These are phyloP conservation scores for Lentinula aciculospora DNA, from an alignment of 768 basidiomycete species.

Conservation along the genomic window DNA sequence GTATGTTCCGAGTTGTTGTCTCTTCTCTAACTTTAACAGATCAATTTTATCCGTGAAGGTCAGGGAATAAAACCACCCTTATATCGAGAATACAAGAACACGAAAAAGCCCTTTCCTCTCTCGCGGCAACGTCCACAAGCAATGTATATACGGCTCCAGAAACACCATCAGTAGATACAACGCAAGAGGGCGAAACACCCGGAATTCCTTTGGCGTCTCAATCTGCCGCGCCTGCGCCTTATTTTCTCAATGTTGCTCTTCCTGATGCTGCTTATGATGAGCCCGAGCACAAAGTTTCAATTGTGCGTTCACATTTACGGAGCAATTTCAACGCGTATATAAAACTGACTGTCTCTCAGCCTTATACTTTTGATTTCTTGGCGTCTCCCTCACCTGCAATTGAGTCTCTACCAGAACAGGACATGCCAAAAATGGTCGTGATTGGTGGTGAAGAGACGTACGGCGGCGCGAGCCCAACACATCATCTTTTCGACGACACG, in stretches of 20 bases:
- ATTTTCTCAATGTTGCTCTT: constrained; percentile 44
- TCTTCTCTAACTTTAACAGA: constrained; percentile 4
- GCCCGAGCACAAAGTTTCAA: constrained; percentile 42
- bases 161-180: constrained; percentile 19
- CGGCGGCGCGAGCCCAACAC: constrained; percentile 30
- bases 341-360: constrained; percentile 22
- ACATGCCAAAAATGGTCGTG: constrained; percentile 37
- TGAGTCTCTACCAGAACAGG: constrained; percentile 16
- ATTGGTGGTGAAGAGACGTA: constrained; percentile 34
- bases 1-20: constrained; percentile 26
- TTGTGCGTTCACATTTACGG: constrained; percentile 41
- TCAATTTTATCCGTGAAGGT: constrained; percentile 27
- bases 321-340: not conserved
- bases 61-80: constrained; percentile 53
- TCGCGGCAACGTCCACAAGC: constrained; percentile 14
- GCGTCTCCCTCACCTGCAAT: constrained; percentile 23
- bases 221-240: constrained; percentile 16
- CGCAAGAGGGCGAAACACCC: constrained; percentile 29
- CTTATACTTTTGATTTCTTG: constrained; percentile 43
- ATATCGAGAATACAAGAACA: constrained; percentile 49
- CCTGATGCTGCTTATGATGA: constrained; percentile 48
- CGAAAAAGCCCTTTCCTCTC: constrained; percentile 27
- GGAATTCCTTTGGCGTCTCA: constrained; percentile 36
- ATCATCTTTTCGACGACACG: constrained; percentile 23
- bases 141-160: constrained; percentile 14